Evolutionary conservation across 1,139 yeast species (phyloP), one percentile per base, ranked within the genome.

Genomic region (Kodamaea derodonti): DNA sequence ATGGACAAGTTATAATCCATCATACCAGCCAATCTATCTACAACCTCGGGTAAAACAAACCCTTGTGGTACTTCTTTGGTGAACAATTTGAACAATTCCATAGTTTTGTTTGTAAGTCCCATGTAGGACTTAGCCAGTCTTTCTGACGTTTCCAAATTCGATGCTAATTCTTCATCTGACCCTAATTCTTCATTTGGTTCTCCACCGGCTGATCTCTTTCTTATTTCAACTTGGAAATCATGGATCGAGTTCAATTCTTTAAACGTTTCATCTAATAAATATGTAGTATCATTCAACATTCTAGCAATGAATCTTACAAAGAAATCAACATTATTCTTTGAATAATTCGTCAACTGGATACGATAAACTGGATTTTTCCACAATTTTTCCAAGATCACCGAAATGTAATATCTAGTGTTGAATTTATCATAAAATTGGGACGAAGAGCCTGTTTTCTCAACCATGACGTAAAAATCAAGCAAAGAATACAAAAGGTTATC

Each of bases 361-460:
- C 84, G 75, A 60, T 85, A 90, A 20, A 65, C 55, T 17, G 79
- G 80, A 47, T 77, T 77, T 41, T 80, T 75, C 95, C 97, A 92
- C 35, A 92, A 66, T 46, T 81, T 80, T 55, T 86, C 92, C 50
- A 94, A 65, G 29, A 94, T 83, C 33, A 78, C 78, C 1, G 97
- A 83, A 30, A 90, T 86, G 54, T 87, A 84, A 58, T 80, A 92
- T 56, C 98, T 75, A 32, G 87, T 78, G 58, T 87, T 90, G 64
- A 94, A 92, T 58, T 92, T 92, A 60, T 92, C 99, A 57, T 92
- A 92, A 56, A 92, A 92, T 59, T 92, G 98, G 0, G 95, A 81
- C 4, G 94, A 81, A 3, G 97, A 84, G 6, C 98, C 98, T 0
- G 98, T 94, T 53, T 86, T 87, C 56, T 92, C 99, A 37, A 90